phyloP scores from a whole-genome alignment of 345 rosid species.

The Erucastrum elatum region DNA sequence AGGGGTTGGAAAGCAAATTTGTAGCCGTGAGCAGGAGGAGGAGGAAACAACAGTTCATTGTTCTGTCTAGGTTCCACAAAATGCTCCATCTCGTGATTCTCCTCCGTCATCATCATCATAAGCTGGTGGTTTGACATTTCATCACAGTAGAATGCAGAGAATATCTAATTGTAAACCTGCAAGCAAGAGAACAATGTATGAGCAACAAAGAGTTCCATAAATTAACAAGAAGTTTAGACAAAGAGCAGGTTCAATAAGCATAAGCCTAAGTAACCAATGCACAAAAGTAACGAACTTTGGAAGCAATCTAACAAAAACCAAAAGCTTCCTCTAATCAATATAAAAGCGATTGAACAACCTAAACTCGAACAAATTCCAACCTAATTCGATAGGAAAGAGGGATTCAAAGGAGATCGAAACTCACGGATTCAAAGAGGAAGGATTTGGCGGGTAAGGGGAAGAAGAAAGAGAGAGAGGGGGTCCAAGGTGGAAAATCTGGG shows the following conservation, averaged over 20 bases:
- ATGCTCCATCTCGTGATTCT: slow-evolving; percentile 28
- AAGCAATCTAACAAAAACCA: not conserved
- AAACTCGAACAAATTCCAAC: not conserved
- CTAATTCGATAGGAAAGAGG: not conserved
- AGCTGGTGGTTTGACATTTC: slow-evolving; percentile 46
- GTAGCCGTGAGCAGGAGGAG: slow-evolving; percentile 30
- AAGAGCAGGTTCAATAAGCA: not conserved
- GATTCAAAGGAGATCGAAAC: not conserved
- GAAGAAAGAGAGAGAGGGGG: not conserved
- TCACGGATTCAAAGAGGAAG: not conserved
- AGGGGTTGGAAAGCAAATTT: slow-evolving; percentile 32
- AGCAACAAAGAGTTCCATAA: not conserved
- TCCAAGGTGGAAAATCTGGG: not conserved
- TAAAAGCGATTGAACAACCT: not conserved
- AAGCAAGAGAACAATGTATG: not conserved
- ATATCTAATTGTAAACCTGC: slow-evolving; percentile 13
- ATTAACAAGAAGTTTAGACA: slow-evolving; percentile 3
- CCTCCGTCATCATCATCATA: slow-evolving; percentile 4
- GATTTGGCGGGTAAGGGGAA: not conserved
- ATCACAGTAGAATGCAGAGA: slow-evolving; percentile 15
- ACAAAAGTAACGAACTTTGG: not conserved
- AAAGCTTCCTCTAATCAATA: not conserved
- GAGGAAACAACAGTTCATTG: not conserved
- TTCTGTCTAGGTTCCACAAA: slow-evolving; percentile 30
- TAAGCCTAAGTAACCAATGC: not conserved